Base-by-base conservation (phyloP, 306 rosid genomes). In the Spatholobus suberectus region DNA sequence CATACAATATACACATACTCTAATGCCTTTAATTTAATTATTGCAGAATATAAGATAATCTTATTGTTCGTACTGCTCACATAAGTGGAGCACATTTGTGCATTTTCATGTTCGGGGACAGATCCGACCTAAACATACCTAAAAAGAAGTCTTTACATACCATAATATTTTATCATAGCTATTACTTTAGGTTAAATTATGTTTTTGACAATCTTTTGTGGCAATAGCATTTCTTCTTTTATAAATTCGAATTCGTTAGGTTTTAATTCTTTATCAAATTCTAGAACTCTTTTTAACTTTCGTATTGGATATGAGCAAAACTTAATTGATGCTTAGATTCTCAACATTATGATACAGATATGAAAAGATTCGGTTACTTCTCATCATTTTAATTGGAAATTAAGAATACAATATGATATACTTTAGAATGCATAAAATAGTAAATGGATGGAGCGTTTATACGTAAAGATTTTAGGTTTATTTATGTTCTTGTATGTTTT, bases 11-110 rank as follows among this genome's bases (percentile, higher is more conserved):
- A 26, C 14, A 29, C 32, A 11, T 8, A 3, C 38, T 38, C 47
- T 46, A 32, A 34, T 81, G 73, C 57, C 38, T 68, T 63, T 12
- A 41, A 6, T 47, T 66, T 65, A 37, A 27, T 35, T 49, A 73
- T 47, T 78, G 75, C 15, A 43, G 38, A 78, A 70, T 77, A 79
- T 77, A 79, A 62, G 78, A 70, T 65, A 74, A 27, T 83, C 37
- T 38, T 62, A 58, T 32, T 77, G 27, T 83, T 85, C 76, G 84
- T 88, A 81, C 75, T 61, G 76, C 7, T 37, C 59, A 58, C 43
- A 74, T 58, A 76, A 83, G 91, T 89, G 93, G 97, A 81, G 72
- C 88, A 79, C 83, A 77, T 65, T 82, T 75, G 76, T 62, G 82
- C 87, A 82, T 87, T 89, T 65, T 87, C 83, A 78, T 78, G 84